Conservation (phyloP, 2,329 filamentous ascomycete species). For the Lachnellula subtilissima region DNA sequence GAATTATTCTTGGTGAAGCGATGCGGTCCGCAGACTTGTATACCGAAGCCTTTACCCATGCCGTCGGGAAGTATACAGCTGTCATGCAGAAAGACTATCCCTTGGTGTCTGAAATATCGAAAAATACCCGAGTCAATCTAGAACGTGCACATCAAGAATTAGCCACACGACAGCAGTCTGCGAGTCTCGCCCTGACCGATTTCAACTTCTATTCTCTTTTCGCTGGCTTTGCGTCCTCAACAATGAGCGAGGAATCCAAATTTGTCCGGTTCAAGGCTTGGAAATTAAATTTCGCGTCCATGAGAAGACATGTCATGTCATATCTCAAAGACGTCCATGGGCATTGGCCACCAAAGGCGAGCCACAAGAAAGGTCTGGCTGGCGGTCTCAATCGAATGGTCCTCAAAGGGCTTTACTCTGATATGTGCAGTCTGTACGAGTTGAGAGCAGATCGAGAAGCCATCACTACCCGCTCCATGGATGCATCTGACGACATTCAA, state of each 20-base stretch:
- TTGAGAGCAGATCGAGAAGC: constrained; percentile 75
- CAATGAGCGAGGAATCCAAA: constrained; percentile 70
- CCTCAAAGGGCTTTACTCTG: constrained; percentile 74
- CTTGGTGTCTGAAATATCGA: constrained; percentile 65
- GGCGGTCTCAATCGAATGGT: constrained; percentile 82
- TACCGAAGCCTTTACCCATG: constrained; percentile 87
- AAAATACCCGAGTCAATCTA: constrained; percentile 69
- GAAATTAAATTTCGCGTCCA: constrained; percentile 68
- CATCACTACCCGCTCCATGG: constrained; percentile 71
- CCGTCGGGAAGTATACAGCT: constrained; percentile 77
- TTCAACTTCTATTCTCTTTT: constrained; percentile 93
- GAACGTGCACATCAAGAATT: constrained; percentile 80
- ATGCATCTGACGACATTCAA: constrained; percentile 50
- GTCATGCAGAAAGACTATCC: constrained; percentile 62
- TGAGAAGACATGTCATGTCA: constrained; percentile 58
- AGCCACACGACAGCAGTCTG: constrained; percentile 62
- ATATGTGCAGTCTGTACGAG: constrained; percentile 84
- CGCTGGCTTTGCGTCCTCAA: constrained; percentile 80
- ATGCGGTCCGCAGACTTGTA: constrained; percentile 81
- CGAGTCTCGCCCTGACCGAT: constrained; percentile 70
- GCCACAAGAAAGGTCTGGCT: constrained; percentile 85
- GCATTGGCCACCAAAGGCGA: constrained; percentile 87
- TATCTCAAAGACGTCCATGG: constrained; percentile 64
- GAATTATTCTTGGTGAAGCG: constrained; percentile 79
- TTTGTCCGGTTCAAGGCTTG: constrained; percentile 79